These are phyloP conservation scores for Geranium incanum DNA, from an alignment of 441 rosid genomes.

Conservation along the genomic window DNA sequence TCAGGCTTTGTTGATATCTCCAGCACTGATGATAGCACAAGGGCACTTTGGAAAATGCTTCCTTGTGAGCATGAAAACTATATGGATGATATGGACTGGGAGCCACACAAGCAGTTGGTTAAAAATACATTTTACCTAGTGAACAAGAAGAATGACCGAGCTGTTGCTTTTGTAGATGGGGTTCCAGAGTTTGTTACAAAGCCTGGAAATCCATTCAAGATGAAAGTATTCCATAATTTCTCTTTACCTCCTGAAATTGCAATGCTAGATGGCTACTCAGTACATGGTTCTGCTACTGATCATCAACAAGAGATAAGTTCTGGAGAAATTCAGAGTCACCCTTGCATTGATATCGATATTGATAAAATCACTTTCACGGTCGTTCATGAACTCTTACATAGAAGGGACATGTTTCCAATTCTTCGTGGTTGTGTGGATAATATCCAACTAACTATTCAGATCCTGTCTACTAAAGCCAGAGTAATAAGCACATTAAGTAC, in stretches of 20 bases:
- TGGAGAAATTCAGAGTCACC: constrained; percentile 37
- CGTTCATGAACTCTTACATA: constrained; percentile 66
- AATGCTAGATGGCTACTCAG: constrained; percentile 22
- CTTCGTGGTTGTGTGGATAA: constrained; percentile 51
- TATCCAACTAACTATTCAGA: constrained; percentile 47
- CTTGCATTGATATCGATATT: constrained; percentile 46
- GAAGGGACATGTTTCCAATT: constrained; percentile 65
- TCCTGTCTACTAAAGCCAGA: constrained; percentile 60
- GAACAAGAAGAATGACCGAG: constrained; percentile 75
- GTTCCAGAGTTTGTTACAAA: constrained; percentile 76
- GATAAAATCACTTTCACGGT: constrained; percentile 57
- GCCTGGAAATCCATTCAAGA: constrained; percentile 94
- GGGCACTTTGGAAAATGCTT: constrained; percentile 60
- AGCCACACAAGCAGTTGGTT: constrained; percentile 50
- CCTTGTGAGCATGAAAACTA: constrained; percentile 47
- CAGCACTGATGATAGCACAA: constrained; percentile 45
- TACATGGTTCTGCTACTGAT: constrained; percentile 27
- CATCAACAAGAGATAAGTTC: constrained; percentile 31
- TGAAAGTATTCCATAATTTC: constrained; percentile 53
- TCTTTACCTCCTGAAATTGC: constrained; percentile 26
- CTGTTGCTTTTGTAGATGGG: constrained; percentile 70
- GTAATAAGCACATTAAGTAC: constrained; percentile 47
- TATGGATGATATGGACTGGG: constrained; percentile 56
- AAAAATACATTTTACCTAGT: constrained; percentile 65
- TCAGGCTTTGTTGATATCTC: constrained; percentile 70